A percentile compares a stretch with the other conserved stretches of the same genome.
Evolutionary conservation across 1,284 basidiomycete species (phyloP).

Genomic region (Puccinia sorghi): DNA sequence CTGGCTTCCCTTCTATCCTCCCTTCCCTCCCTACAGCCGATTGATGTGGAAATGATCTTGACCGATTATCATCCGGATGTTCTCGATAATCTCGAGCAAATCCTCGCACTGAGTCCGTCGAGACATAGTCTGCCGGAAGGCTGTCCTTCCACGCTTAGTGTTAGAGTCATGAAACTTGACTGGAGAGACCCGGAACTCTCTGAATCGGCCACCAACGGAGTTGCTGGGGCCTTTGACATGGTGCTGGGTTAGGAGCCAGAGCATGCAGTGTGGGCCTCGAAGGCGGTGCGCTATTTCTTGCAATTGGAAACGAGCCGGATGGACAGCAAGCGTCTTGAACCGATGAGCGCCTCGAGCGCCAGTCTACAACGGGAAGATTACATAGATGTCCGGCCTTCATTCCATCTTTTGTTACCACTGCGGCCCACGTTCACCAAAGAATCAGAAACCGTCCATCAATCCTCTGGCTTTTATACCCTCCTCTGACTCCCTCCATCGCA

Average conservation of each 20-base stretch:
- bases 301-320: neutral
- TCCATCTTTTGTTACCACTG: conserved; percentile 39
- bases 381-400: neutral
- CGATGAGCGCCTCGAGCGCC: neutral
- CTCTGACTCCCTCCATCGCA: neutral
- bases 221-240: conserved; percentile 9
- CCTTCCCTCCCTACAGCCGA: neutral
- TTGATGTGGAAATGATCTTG: conserved; percentile 32
- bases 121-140: conserved; percentile 5
- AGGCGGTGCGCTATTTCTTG: conserved; percentile 24
- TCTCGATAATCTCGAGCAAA: conserved; percentile 15
- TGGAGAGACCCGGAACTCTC: conserved; percentile 27
- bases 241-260: conserved; percentile 30
- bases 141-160: conserved; percentile 11
- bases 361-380: neutral
- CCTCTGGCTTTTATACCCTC: conserved; percentile 4
- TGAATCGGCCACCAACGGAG: neutral
- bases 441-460: conserved; percentile 24
- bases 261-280: conserved; percentile 23
- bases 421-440: conserved; percentile 29
- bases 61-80: conserved; percentile 42
- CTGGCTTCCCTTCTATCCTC: conserved; percentile 13
- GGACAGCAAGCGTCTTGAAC: neutral
- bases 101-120: neutral
- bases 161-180: conserved; percentile 19